Base-by-base conservation (phyloP, 257 asterid species). In the Avicennia marina region DNA sequence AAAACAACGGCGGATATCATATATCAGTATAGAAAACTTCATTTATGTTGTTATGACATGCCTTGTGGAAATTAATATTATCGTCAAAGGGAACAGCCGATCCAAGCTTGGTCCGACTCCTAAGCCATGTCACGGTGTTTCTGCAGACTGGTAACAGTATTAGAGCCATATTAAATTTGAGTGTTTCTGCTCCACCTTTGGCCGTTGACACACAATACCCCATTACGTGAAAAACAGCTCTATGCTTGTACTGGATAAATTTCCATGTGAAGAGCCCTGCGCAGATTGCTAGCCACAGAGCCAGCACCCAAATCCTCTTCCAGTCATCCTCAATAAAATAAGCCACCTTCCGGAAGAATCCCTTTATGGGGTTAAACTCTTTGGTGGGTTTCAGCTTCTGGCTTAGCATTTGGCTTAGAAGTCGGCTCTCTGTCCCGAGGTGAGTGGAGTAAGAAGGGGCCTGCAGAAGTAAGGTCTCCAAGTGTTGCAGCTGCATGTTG, bases 141-240 rank as follows among this genome's bases (percentile, higher is more conserved):
- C 63, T 48, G 52, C 63, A 57, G 7, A 57, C 63, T n/a, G 63
- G 63, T 7, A 57, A 32, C 9, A 57, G 13, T 16, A 57, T 41
- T 13, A 57, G 0, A 6, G 63, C 63, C 63, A 57, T 57, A 32
- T 57, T 57, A 27, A 57, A 34, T 20, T 57, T 57, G 1, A 57
- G 52, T 4, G 63, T 57, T 32, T 57, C 63, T 19, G 63, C 51
- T 8, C 40, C 63, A 5, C 63, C 63, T 15, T 57, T 41, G 27
- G 63, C 51, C 7, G 19, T 15, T 9, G 24, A 22, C 16, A 57
- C 63, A 10, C 63, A 57, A 6, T 57, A 34, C 1, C 63, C 63
- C 63, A 57, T 57, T 2, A 57, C 41, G 1, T 41, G 4, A n/a
- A 40, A 57, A 2, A 40, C 63, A 2, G 39, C 40, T 7, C 18